Evolutionary conservation across 352 stramenopile genomes (phyloP).

Genomic region (Elongisporangium prolatum): DNA sequence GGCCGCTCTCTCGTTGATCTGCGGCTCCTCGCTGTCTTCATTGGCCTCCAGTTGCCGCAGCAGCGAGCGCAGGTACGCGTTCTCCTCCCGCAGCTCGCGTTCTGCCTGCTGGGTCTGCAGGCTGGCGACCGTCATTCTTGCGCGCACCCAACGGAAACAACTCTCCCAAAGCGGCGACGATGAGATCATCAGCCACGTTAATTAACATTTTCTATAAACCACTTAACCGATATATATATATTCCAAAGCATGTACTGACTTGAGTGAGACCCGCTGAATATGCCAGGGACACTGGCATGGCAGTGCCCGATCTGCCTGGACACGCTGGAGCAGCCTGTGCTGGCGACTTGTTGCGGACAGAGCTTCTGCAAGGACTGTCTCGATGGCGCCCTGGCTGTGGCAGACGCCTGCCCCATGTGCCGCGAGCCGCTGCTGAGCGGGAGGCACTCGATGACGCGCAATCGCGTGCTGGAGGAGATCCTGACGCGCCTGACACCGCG

Average conservation of each 20-base stretch:
- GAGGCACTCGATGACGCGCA: slow-evolving; percentile 37
- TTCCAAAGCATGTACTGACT: background rate
- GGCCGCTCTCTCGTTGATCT: slow-evolving; percentile 1
- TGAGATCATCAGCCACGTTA: background rate
- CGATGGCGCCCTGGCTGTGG: slow-evolving; percentile 28
- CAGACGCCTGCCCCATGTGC: slow-evolving; percentile 55
- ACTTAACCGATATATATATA: background rate
- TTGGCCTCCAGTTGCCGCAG: slow-evolving; percentile 13
- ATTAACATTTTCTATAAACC: background rate
- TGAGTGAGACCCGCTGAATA: slow-evolving; percentile 4
- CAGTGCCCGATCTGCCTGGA: slow-evolving; percentile 55
- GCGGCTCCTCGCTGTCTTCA: background rate
- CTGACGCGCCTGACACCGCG: slow-evolving; percentile 14
- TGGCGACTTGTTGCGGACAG: slow-evolving; percentile 57
- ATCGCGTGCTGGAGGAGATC: slow-evolving; percentile 41
- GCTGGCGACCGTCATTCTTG: background rate
- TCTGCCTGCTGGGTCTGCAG: slow-evolving; percentile 11
- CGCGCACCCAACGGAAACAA: background rate
- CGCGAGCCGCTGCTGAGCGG: slow-evolving; percentile 43
- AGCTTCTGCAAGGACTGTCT: slow-evolving; percentile 60
- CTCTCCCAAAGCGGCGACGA: background rate
- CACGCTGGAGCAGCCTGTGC: slow-evolving; percentile 35
- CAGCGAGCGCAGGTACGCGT: slow-evolving; percentile 20
- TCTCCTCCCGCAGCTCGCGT: slow-evolving; percentile 26
- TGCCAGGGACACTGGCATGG: slow-evolving; percentile 16